These are phyloP conservation scores for Camellia oleifera DNA, from an alignment of 179 eudicot species.

Conservation along the genomic window DNA sequence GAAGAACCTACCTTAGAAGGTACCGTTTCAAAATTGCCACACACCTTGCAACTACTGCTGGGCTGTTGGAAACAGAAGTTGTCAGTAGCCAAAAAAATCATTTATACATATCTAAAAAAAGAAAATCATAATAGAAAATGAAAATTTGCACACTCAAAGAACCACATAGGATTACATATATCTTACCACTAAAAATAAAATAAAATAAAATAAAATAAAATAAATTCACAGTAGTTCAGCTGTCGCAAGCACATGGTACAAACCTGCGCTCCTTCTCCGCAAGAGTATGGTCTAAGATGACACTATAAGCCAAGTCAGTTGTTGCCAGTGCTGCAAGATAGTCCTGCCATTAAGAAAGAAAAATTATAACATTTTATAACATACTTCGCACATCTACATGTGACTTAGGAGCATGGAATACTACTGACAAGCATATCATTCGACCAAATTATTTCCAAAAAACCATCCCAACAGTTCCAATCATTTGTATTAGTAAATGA, in stretches of 20 bases:
- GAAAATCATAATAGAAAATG: constrained; percentile 5
- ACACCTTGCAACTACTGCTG: constrained; percentile 95
- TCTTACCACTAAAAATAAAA: background rate
- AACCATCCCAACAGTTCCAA: background rate
- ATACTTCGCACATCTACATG: background rate
- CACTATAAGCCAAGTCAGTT: constrained; percentile 85
- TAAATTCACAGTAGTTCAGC: no score
- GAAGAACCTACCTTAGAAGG: constrained; percentile 62
- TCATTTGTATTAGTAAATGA: background rate
- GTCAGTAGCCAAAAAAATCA: constrained; percentile 15
- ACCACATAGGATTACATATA: background rate
- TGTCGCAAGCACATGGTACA: constrained; percentile 1
- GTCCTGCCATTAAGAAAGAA: constrained; percentile 59
- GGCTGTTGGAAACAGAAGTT: constrained; percentile 52
- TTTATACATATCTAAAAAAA: background rate
- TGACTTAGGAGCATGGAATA: background rate
- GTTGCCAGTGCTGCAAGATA: constrained; percentile 74
- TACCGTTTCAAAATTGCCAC: constrained; percentile 85
- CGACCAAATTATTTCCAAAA: background rate
- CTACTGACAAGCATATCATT: background rate
- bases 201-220: no score
- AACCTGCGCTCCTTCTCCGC: constrained; percentile 99
- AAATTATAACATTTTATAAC: constrained; percentile 8
- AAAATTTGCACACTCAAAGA: background rate
- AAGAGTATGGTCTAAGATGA: constrained; percentile 88